Conservation (phyloP, 1,284 basidiomycete species). For the Mycena citricolor region DNA sequence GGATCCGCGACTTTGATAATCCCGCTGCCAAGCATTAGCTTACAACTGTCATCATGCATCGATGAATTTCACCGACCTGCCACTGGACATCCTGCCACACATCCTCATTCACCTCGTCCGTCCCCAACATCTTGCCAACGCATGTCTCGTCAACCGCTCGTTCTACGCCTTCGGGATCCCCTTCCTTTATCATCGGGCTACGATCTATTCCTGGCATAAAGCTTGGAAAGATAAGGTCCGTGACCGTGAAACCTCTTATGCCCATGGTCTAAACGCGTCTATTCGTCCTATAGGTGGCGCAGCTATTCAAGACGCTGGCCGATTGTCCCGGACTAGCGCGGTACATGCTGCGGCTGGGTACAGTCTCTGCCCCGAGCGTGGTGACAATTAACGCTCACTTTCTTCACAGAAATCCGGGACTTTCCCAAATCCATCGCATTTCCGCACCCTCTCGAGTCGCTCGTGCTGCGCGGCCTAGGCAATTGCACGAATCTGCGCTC, state of each 20-base stretch:
- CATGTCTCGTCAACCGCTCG: slow-evolving; percentile 55
- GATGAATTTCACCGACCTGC: slow-evolving; percentile 49
- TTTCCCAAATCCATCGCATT: slow-evolving; percentile 54
- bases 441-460: slow-evolving; percentile 35
- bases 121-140: slow-evolving; percentile 47
- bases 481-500: slow-evolving; percentile 61
- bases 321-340: slow-evolving; percentile 49
- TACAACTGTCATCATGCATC: no score
- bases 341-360: slow-evolving; percentile 56
- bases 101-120: slow-evolving; percentile 51
- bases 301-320: slow-evolving; percentile 53
- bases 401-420: slow-evolving; percentile 55
- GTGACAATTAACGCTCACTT: slow-evolving; percentile 5
- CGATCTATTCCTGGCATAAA: slow-evolving; percentile 68
- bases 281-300: slow-evolving; percentile 49
- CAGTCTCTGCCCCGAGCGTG: slow-evolving; percentile 24
- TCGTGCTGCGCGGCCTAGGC: slow-evolving; percentile 48
- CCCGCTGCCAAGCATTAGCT: no score
- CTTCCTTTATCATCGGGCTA: slow-evolving; percentile 52
- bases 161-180: slow-evolving; percentile 51
- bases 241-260: no score
- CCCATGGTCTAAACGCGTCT: no score
- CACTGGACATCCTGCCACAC: slow-evolving; percentile 57
- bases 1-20: no score
- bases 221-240: slow-evolving; percentile 56